Base-by-base conservation (phyloP, 106 monocot genomes). In the Phalaenopsis equestris region DNA sequence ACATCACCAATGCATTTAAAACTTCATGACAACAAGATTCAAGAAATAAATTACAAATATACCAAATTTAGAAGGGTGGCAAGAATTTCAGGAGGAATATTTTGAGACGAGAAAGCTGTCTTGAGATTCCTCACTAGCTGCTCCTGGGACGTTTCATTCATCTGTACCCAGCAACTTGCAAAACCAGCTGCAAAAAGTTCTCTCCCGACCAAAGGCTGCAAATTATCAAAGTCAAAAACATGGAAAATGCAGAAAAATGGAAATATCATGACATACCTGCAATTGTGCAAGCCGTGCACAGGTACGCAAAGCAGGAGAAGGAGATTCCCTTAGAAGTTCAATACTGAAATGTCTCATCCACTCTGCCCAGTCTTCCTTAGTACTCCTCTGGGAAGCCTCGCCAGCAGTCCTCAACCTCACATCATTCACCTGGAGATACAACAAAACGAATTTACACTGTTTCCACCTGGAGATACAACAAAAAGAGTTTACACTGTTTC, bases 271-370 rank as follows among this genome's bases (percentile, higher is more conserved):
- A 8, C 68, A 43, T 16, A 90, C 99, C 91, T 99, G 99, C 82
- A 93, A 85, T 80, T 99, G 99, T 67, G 99, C 99, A 82, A 99
- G 94, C 81, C 95, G 89, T 42, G 93, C 91, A 87, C 99, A 99
- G 1, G 95, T 99, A 41, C 93, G 91, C 75, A 99, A 86, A 78
- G 99, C 99, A 61, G 99, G 99, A 64, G 95, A 91, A 78, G 99
- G 99, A 70, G 99, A 99, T 79, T 99, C 99, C 83, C 93, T 99
- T 38, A 99, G 91, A 41, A 99, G 90, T 84, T 95, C 99, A 79
- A 95, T 99, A 76, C 94, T 99, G 83, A 99, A 99, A 87, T 99
- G 99, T 74, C 99, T 89, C 99, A 99, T 99, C 99, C 99, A 99
- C 81, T 99, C 99, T 64, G 99, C 99, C 99, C 99, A 99, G 61